Evolutionary conservation across 441 rosid species (phyloP), one percentile per base, ranked within the genome.

Genomic region (Capsella rubella): DNA sequence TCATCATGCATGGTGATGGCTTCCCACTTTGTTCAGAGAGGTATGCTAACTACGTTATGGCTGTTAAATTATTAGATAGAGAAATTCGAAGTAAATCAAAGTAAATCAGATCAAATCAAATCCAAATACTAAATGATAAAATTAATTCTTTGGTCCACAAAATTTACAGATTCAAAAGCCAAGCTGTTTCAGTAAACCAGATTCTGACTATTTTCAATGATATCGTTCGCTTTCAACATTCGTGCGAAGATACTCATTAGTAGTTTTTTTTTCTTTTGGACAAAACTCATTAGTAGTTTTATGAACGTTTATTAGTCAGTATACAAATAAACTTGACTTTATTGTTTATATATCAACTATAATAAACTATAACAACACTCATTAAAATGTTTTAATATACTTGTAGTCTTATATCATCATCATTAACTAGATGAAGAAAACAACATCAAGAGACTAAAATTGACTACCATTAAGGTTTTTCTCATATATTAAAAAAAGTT

Each of bases 191-290:
- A 42, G 15, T 42, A 13, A 34, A 18, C 32, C 34, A 37, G 16
- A 3, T 31, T 27, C 49, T 60, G 51, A 61, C 60, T 11, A 50
- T 28, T 60, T 21, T 42, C 40, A 42, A 9, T 35, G 18, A 55
- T 8, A 32, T 59, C 13, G 27, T 15, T 49, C 49, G 25, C 43
- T 51, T 35, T 51, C 25, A 28, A 71, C 62, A 52, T 13, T 52
- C 75, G 51, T 52, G 47, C 50, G 18, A 71, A 49, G 12, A 52
- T 8, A 12, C 37, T 53, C 25, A 47, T 16, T 72, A 27, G 43
- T 31, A 21, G 43, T 31, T 28, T 54, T 31, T 16, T 16, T 16
- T 16, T n/a, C n/a, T n/a, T n/a, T 16, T 0, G 18, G 18, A 0
- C 18, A 16, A 16, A 16, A 12, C 37, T 53, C 25, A 47, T 16